These are phyloP conservation scores for Dichomitus squalens DNA, from an alignment of 1,284 basidiomycete genomes.

Conservation along the genomic window DNA sequence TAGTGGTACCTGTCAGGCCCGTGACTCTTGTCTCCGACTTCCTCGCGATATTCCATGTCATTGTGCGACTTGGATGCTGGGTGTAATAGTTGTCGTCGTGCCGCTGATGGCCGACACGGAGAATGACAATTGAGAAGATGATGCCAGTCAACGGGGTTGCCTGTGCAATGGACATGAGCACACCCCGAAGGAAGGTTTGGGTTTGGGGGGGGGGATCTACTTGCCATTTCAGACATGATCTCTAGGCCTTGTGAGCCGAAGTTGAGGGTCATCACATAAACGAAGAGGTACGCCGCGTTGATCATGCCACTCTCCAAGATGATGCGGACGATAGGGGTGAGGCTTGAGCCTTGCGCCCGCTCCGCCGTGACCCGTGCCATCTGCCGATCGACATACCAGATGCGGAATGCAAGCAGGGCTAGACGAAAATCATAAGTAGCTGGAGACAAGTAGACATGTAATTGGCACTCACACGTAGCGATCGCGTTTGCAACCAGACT, in stretches of 20 bases:
- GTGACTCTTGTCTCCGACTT: not conserved
- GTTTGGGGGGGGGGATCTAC: not conserved
- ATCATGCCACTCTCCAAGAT: slow-evolving; percentile 22
- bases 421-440: not conserved
- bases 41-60: slow-evolving; percentile 3
- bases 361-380: not conserved
- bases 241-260: slow-evolving; percentile 17
- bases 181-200: not conserved
- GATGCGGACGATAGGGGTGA: slow-evolving; percentile 20
- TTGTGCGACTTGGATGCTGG: not conserved
- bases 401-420: slow-evolving; percentile 23
- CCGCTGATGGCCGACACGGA: slow-evolving; percentile 9
- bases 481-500: slow-evolving; percentile 24
- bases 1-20: not conserved
- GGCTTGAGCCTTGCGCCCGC: not conserved
- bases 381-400: slow-evolving; percentile 15
- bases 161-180: not conserved
- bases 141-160: slow-evolving; percentile 8
- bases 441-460: too few relatives aligned
- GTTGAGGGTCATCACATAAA: slow-evolving; percentile 14
- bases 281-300: slow-evolving; percentile 24
- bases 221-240: slow-evolving; percentile 24
- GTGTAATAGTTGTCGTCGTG: slow-evolving; percentile 10
- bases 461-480: slow-evolving; percentile 21
- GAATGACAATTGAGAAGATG: slow-evolving; percentile 14